phyloP scores from a whole-genome alignment of 139 green algal species.

The Tetradesmus lagerheimii region DNA sequence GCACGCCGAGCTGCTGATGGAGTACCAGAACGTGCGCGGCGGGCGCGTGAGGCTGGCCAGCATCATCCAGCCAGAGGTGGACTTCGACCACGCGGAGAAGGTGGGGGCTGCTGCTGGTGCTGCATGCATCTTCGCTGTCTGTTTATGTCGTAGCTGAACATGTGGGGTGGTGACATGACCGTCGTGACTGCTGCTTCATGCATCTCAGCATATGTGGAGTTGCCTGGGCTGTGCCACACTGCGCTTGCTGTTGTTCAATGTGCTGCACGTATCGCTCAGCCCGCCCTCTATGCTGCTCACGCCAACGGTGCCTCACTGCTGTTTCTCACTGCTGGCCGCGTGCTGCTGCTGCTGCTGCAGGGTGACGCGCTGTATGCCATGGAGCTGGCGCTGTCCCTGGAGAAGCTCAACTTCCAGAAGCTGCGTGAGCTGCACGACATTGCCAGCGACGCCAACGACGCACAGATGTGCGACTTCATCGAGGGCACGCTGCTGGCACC shows the following conservation, averaged over 20 bases:
- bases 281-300: too few relatives aligned
- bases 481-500: slow-evolving; percentile 81
- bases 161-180: too few relatives aligned
- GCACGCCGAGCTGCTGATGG: slow-evolving; percentile 96
- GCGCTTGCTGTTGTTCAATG: too few relatives aligned
- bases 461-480: slow-evolving; percentile 91
- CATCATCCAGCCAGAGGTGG: slow-evolving; percentile 86
- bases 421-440: slow-evolving; percentile 79
- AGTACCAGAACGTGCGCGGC: slow-evolving; percentile 94
- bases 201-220: too few relatives aligned
- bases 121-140: too few relatives aligned
- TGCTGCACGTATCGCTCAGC: too few relatives aligned
- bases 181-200: too few relatives aligned
- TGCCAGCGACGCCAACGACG: slow-evolving; percentile 84
- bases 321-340: too few relatives aligned
- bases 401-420: slow-evolving; percentile 98
- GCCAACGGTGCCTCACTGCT: too few relatives aligned
- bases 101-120: slow-evolving; percentile 16
- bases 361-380: slow-evolving; percentile 96
- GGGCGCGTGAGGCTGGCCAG: slow-evolving; percentile 89
- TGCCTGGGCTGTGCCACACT: too few relatives aligned
- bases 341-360: slow-evolving; percentile 52
- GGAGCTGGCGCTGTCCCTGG: slow-evolving; percentile 93
- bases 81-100: slow-evolving; percentile 79
- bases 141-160: too few relatives aligned